These are phyloP conservation scores for Pholiota conissans DNA, from an alignment of 768 basidiomycete genomes.

Conservation along the genomic window DNA sequence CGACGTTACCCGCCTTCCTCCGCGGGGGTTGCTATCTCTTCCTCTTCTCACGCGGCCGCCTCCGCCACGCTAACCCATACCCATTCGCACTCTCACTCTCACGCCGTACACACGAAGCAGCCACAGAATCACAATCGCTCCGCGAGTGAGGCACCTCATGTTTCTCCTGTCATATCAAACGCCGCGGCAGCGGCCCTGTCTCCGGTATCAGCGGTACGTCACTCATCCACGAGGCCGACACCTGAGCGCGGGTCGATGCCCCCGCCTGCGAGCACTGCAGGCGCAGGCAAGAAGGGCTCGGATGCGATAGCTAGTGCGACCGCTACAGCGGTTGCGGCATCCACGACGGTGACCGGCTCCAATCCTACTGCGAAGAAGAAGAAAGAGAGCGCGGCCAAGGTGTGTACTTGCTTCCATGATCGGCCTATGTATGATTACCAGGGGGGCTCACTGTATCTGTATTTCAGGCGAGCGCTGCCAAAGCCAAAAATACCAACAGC, in stretches of 20 bases:
- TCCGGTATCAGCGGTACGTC: slow-evolving; percentile 14
- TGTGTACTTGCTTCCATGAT: too few relatives aligned
- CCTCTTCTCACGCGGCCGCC: slow-evolving; percentile 16
- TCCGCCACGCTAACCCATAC: slow-evolving; percentile 4
- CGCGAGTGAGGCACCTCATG: slow-evolving; percentile 15
- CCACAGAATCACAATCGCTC: slow-evolving; percentile 10
- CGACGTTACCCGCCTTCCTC: slow-evolving; percentile 19
- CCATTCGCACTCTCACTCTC: slow-evolving; percentile 7
- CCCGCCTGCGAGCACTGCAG: slow-evolving; percentile 37
- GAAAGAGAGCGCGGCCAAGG: slow-evolving; percentile 40
- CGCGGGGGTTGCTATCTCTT: slow-evolving; percentile 6
- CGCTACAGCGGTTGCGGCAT: slow-evolving; percentile 1
- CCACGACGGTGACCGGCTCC: slow-evolving; percentile 4
- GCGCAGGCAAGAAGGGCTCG: slow-evolving; percentile 22
- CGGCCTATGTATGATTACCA: slow-evolving; percentile 8
- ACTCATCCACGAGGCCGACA: slow-evolving; percentile 22
- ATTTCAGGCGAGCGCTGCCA: slow-evolving; percentile 11
- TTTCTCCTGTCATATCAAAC: slow-evolving; percentile 12
- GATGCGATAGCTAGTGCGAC: slow-evolving; percentile 19
- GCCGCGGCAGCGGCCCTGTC: slow-evolving; percentile 13
- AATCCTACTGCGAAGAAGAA: slow-evolving; percentile 35
- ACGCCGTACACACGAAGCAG: slow-evolving; percentile 9
- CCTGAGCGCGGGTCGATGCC: slow-evolving; percentile 62
- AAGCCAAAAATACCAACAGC: slow-evolving; percentile 23
- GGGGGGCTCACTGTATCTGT: slow-evolving; percentile 11